Conservation (phyloP, 768 basidiomycete genomes). For the Myochromella boudieri region DNA sequence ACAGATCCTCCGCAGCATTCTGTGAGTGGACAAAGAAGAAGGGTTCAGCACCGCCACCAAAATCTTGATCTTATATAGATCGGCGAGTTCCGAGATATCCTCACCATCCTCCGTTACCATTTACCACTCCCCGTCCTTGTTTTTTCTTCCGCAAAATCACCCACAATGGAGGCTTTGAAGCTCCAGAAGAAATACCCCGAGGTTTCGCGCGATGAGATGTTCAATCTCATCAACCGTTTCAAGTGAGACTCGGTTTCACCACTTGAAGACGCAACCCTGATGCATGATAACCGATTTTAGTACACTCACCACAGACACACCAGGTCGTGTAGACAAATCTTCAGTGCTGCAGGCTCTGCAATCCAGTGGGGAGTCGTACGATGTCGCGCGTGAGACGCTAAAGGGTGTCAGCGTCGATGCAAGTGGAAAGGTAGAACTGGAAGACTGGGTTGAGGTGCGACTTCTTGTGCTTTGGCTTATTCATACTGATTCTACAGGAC, state of each 20-base stretch:
- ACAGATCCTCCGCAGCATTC: not conserved
- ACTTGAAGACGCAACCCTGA: conserved; percentile 10
- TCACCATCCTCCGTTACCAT: conserved; percentile 4
- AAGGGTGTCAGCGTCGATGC: conserved; percentile 95
- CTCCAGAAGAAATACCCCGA: conserved; percentile 92
- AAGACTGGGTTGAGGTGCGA: conserved; percentile 96
- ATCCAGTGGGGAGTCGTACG: conserved; percentile 83
- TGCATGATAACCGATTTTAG: conserved; percentile 36
- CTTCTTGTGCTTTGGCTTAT: conserved; percentile 13
- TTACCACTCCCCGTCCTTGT: not conserved
- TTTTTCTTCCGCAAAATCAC: conserved; percentile 1
- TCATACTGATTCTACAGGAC: not conserved
- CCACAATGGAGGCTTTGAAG: conserved; percentile 76
- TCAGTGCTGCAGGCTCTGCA: conserved; percentile 79
- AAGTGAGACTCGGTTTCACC: conserved; percentile 60
- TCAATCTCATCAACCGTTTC: conserved; percentile 92
- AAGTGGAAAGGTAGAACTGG: conserved; percentile 93
- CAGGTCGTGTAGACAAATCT: conserved; percentile 82
- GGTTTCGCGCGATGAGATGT: conserved; percentile 90
- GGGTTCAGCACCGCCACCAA: conserved; percentile 14
- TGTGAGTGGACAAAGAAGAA: conserved; percentile 1
- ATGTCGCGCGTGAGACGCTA: conserved; percentile 84
- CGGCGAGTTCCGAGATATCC: conserved; percentile 18
- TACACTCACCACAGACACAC: conserved; percentile 72
- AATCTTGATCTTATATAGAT: conserved; percentile 15